Evolutionary conservation across 2,329 filamentous ascomycete species (phyloP).

Genomic region (Colletotrichum sublineola): DNA sequence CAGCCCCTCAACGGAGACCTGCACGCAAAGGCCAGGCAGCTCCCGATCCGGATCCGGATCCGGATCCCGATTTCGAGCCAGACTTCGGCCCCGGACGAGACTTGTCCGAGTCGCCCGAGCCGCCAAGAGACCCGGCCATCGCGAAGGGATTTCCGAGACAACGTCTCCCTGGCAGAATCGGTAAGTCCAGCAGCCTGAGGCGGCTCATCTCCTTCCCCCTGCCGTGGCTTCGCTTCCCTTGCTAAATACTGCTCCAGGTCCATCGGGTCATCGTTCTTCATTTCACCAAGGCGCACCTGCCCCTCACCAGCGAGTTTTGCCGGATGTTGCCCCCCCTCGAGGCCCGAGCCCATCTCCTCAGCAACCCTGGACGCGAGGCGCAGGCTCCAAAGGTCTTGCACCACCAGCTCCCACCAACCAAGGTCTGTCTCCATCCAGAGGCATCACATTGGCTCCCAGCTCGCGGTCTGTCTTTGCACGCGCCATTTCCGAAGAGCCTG

Average conservation of each 20-base stretch:
- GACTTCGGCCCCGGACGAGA: slow-evolving; percentile 14
- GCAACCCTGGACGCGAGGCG: not conserved
- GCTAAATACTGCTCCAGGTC: slow-evolving; percentile 16
- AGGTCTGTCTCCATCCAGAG: not conserved
- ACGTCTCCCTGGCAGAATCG: slow-evolving; percentile 3
- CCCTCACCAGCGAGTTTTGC: slow-evolving; percentile 18
- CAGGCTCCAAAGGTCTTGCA: slow-evolving; percentile 6
- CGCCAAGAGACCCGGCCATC: not conserved
- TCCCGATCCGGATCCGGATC: slow-evolving; percentile 13
- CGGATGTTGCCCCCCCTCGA: slow-evolving; percentile 21
- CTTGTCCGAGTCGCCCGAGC: slow-evolving; percentile 11
- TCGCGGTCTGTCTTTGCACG: slow-evolving; percentile 24
- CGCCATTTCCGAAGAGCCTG: slow-evolving; percentile 21
- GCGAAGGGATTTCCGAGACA: slow-evolving; percentile 2
- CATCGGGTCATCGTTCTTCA: slow-evolving; percentile 10
- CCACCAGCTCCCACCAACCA: not conserved
- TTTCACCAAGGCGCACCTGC: not conserved
- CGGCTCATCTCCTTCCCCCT: not conserved
- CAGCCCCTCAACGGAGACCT: not conserved
- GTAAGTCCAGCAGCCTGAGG: slow-evolving; percentile 27
- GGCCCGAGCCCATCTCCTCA: slow-evolving; percentile 8
- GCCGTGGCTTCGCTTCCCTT: slow-evolving; percentile 26
- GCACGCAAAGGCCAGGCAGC: not conserved
- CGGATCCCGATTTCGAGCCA: not conserved
- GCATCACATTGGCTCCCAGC: slow-evolving; percentile 2